Evolutionary conservation across 2,329 filamentous ascomycete species (phyloP), one percentile per base, ranked within the genome.

Genomic region (Fusarium pseudonygamai): DNA sequence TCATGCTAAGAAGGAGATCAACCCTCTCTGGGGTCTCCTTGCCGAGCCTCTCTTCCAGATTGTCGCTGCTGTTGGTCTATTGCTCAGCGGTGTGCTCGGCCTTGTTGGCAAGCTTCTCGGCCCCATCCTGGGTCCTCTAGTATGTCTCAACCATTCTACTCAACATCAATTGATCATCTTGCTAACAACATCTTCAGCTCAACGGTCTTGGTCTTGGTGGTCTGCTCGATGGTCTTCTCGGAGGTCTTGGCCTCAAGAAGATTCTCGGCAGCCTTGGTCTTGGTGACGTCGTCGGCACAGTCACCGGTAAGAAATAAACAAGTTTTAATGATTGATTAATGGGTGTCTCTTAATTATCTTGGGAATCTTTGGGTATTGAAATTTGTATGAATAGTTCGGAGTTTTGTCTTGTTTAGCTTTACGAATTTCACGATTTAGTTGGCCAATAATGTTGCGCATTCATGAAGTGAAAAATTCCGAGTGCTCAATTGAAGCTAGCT

Each of bases 11-110:
- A 96, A 97, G 88, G 92, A 96, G 86, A 88, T 97, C 69, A 97
- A 96, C 85, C 95, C 95, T 16, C 90, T 98, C 36, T 97, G 95
- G 94, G 90, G 86, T 36, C 86, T 97, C 55, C 85, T 96, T 20
- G 90, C 90, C 40, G 94, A 97, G 86, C 95, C 95, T 16, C 86
- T 97, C 28, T 94, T 95, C 88, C 95, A 98, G 87, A 97, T 97
- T 80, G 88, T 97, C 55, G 94, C 95, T 14, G 95, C 93, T 16
- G 95, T 97, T 50, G 95, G 95, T 28, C 84, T 97, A 67, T 83
- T 97, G 72, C 86, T 98, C 69, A 91, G 87, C 58, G 95, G 95
- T 81, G 95, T 98, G 1, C 87, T 98, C 12, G 93, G 93, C 47
- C 88, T 98, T 3, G 94, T 97, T 26, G 95, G 94, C 63, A 91